Evolutionary conservation across 192 early-diverging fungal genomes (phyloP), one percentile per base, ranked within the genome.

Genomic region (Gryganskiella cystojenkinii): DNA sequence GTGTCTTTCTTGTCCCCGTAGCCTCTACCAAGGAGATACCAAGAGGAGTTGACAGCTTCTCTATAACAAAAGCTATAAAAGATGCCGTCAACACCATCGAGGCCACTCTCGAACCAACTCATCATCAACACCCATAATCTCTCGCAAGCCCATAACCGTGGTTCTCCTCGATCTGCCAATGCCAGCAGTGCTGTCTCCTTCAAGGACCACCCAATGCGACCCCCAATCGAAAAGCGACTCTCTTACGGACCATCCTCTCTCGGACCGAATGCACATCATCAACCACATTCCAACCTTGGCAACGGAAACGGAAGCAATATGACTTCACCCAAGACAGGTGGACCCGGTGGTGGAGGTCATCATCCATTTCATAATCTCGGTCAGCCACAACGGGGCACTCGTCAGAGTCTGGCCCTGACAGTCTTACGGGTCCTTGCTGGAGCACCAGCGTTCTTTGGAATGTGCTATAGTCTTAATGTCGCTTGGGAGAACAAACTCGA

Each of bases 61-160:
- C 34, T 28, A 17, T 10, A 27, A 31, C 2, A 25, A 31, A 13
- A 54, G 22, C n/a, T 20, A 8, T 25, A 40, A 17, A 76, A 19
- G 44, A 78, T 78, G 74, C 67, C 66, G 4, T 69, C 74, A n/a
- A 64, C 74, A 33, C 74, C 74, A 2, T 56, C 68, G 24, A 59
- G 64, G 24, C 74, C 74, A 6, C 66, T 78, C 47, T 56, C 74
- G 31, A 78, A 68, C 20, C 73, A 76, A 44, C 60, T 76, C 27
- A 64, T 76, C 52, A 76, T 76, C 51, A 76, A 68, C 67, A 78
- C 74, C 55, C 74, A 78, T 28, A 78, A 78, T 30, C 67, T 78
- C 37, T 78, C 74, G 17, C 74, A 78, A 61, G 74, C 74, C 3
- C 74, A 78, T 33, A 78, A 78, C 43, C 61, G 74, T 42, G 74